Conservation (phyloP, 768 basidiomycete species). For the Crepidotus variabilis region DNA sequence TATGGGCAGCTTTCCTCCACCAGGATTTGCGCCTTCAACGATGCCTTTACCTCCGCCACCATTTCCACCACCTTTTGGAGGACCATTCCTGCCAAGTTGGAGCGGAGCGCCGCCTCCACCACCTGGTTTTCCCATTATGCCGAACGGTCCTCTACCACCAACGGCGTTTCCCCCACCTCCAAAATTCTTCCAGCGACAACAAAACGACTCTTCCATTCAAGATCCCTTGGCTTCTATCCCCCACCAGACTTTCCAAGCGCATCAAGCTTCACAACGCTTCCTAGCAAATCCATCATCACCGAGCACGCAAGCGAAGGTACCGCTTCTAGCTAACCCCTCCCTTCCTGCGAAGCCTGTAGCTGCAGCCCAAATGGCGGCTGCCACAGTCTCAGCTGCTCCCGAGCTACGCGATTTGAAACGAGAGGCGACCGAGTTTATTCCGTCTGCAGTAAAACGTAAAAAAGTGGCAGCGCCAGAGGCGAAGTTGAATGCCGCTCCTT, state of each 20-base stretch:
- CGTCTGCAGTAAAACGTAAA: constrained; percentile 76
- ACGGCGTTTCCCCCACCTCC: constrained; percentile 40
- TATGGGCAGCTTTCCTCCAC: constrained; percentile 8
- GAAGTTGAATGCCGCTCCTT: constrained; percentile 64
- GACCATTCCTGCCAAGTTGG: constrained; percentile 11
- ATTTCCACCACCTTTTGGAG: constrained; percentile 13
- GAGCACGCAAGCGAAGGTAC: constrained; percentile 28
- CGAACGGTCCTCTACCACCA: constrained; percentile 23
- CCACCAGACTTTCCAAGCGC: constrained; percentile 75
- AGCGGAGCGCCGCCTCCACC: constrained; percentile 24
- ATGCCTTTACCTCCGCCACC: constrained; percentile 22
- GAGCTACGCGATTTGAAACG: constrained; percentile 91
- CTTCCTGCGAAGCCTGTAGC: constrained; percentile 31
- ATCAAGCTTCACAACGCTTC: constrained; percentile 42
- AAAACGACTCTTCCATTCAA: constrained; percentile 54
- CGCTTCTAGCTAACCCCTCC: constrained; percentile 20
- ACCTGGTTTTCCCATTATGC: constrained; percentile 23
- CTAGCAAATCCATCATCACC: constrained; percentile 40
- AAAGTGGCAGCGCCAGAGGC: constrained; percentile 23
- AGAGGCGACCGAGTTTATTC: constrained; percentile 92
- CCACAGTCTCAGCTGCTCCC: constrained; percentile 81
- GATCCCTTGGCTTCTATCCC: constrained; percentile 76
- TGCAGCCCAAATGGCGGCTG: constrained; percentile 41
- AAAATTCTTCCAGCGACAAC: constrained; percentile 59
- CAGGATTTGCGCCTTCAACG: constrained; percentile 18